Percentiles rank a stretch among this genome's conserved stretches.
Evolutionary conservation across 306 rosid species (phyloP).

Genomic region (Heteromeles arbutifolia): DNA sequence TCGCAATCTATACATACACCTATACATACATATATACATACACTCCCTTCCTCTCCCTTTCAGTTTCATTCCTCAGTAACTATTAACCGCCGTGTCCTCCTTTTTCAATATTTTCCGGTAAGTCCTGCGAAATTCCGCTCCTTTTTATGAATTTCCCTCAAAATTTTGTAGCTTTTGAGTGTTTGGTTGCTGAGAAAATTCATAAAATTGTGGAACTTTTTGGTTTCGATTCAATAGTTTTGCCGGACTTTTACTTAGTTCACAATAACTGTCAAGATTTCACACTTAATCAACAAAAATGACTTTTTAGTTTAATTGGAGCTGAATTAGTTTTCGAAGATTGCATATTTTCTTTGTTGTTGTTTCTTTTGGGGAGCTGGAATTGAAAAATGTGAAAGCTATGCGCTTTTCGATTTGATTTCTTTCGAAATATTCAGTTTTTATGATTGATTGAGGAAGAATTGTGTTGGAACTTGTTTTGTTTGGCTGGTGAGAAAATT

Average conservation of each 20-base stretch:
- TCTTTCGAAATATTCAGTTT: no score
- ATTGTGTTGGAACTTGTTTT: neutral
- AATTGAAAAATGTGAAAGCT: neutral
- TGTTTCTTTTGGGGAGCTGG: neutral
- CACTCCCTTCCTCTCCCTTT: neutral
- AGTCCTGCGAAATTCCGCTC: neutral
- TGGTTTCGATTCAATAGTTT: neutral
- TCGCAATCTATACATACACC: neutral
- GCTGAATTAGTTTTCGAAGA: neutral
- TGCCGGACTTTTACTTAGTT: neutral
- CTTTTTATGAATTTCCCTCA: neutral
- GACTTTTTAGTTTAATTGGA: neutral
- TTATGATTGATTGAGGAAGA: no score
- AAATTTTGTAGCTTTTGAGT: neutral
- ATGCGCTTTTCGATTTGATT: neutral
- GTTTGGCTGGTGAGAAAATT: neutral
- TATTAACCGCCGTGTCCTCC: no score
- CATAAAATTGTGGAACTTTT: neutral
- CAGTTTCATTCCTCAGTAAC: neutral
- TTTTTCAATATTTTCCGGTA: slow-evolving; percentile 23
- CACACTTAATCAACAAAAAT: no score
- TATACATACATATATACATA: neutral
- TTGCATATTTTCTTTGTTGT: neutral
- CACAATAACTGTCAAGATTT: no score
- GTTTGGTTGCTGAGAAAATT: slow-evolving; percentile 3